phyloP scores from a whole-genome alignment of 2,329 filamentous ascomycete species.

The Fusarium drepaniforme region DNA sequence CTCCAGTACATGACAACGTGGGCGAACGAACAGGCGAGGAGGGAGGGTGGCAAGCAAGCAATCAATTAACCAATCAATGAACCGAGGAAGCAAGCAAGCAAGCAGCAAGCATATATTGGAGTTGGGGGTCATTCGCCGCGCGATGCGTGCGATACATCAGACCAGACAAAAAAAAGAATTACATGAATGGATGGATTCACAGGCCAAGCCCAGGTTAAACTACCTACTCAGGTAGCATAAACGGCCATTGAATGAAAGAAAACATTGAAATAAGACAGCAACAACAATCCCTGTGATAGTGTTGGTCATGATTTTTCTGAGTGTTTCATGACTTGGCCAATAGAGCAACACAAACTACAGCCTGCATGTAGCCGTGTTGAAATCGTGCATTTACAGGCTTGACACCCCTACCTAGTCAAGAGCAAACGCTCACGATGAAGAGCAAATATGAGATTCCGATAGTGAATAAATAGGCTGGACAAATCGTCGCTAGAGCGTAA shows the following conservation, averaged over 20 bases:
- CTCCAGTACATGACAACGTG: slow-evolving; percentile 13
- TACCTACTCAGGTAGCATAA: neutral
- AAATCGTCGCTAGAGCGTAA: neutral
- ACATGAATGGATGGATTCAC: neutral
- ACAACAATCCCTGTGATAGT: neutral
- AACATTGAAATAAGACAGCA: neutral
- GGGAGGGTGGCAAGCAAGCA: neutral
- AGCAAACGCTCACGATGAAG: slow-evolving; percentile 16
- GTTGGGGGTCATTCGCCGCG: neutral
- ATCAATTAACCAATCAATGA: neutral
- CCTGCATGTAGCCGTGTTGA: slow-evolving; percentile 36
- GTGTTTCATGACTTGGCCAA: slow-evolving; percentile 13
- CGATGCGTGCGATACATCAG: neutral
- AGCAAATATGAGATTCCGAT: neutral
- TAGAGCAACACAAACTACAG: slow-evolving; percentile 27
- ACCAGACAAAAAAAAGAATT: neutral
- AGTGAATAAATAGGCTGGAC: slow-evolving; percentile 7
- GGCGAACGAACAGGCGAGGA: neutral
- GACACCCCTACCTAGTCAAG: neutral
- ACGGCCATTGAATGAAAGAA: slow-evolving; percentile 18
- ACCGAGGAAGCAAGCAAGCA: slow-evolving; percentile 16
- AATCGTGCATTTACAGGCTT: slow-evolving; percentile 8
- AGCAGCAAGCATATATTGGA: slow-evolving; percentile 8
- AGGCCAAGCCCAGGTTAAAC: slow-evolving; percentile 12
- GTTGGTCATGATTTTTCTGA: slow-evolving; percentile 1